Conservation (phyloP, 1,284 basidiomycete species). For the Flammula alnicola region DNA sequence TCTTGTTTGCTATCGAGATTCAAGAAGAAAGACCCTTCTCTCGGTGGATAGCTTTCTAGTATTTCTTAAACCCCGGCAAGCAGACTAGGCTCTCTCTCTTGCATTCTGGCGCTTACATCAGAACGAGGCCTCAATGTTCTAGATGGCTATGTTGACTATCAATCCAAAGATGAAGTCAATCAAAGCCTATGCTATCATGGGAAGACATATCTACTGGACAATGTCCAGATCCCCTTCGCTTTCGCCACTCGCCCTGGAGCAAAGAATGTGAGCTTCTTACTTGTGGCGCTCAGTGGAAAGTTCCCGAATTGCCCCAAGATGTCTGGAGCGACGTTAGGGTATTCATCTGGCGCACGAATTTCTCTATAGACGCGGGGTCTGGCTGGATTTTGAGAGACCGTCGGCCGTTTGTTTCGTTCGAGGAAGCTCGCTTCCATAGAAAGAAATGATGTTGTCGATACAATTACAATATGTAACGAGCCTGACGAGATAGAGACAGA, state of each 20-base stretch:
- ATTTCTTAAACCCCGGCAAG: not conserved
- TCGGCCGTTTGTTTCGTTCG: conserved; percentile 20
- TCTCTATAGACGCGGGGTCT: too few species aligned
- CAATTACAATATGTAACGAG: not conserved
- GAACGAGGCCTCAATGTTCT: conserved; percentile 6
- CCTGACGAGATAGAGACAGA: too few species aligned
- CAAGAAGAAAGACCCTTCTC: too few species aligned
- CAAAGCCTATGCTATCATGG: conserved; percentile 20
- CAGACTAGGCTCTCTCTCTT: conserved; percentile 7
- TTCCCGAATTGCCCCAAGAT: conserved; percentile 9
- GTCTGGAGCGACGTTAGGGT: conserved; percentile 11
- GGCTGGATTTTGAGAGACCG: too few species aligned
- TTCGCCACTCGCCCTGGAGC: conserved; percentile 14
- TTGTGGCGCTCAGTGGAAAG: conserved; percentile 2
- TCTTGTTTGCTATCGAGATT: too few species aligned
- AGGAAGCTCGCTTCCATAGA: conserved; percentile 5
- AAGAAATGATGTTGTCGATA: not conserved
- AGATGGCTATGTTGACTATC: conserved; percentile 20
- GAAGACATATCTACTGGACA: conserved; percentile 20
- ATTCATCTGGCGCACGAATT: too few species aligned
- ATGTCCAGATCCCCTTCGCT: conserved; percentile 18
- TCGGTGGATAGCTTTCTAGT: conserved; percentile 15
- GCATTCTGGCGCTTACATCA: conserved; percentile 12
- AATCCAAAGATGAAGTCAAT: conserved; percentile 18
- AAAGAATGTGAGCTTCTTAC: conserved; percentile 8